Evolutionary conservation across 192 early-diverging fungal species (phyloP), one percentile per base, ranked within the genome.

Genomic region (Pilaira anomala): DNA sequence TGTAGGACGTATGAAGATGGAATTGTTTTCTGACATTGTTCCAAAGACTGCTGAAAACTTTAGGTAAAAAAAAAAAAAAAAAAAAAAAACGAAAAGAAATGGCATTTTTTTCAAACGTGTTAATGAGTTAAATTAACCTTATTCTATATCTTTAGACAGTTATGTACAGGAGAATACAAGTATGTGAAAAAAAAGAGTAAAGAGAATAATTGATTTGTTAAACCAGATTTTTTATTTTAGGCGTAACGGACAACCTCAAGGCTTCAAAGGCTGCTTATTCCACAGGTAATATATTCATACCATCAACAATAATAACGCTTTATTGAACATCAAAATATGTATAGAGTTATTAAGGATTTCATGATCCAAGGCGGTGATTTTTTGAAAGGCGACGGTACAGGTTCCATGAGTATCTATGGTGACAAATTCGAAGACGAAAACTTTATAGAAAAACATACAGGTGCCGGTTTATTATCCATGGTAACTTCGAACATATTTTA

Each of bases 351-450:
- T 67, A 89, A 91, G 76, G 91, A 93, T 69, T 95, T 94, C 75
- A 95, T 95, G 93, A 84, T 92, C 1, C 93, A 94, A 73, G 91
- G 92, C 24, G 94, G 94, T 16, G 94, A 96, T 68, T 94, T 93
- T 59, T 41, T 93, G 44, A 96, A 96, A 80, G 88, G 87, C 29
- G 92, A 96, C 73, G 94, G 94, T 7, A 93, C 90, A 24, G 94
- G 94, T 36, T 85, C 81, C 4, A 75, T 89, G 70, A 88, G 86
- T 65, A 96, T 96, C 33, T 96, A 94, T 66, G 92, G 92, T 16
- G 87, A 85, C 7, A 83, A 77, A 40, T 87, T 85, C 62, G 62
- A 80, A 7, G 94, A 96, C 60, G 94, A 96, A 64, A 93, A 89
- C 74, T 96, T 96, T 77, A 69, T 65, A 28, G 76, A 91, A 40